These are phyloP conservation scores for Calonectria crousiana DNA, from an alignment of 2,329 filamentous ascomycete species.

Conservation along the genomic window DNA sequence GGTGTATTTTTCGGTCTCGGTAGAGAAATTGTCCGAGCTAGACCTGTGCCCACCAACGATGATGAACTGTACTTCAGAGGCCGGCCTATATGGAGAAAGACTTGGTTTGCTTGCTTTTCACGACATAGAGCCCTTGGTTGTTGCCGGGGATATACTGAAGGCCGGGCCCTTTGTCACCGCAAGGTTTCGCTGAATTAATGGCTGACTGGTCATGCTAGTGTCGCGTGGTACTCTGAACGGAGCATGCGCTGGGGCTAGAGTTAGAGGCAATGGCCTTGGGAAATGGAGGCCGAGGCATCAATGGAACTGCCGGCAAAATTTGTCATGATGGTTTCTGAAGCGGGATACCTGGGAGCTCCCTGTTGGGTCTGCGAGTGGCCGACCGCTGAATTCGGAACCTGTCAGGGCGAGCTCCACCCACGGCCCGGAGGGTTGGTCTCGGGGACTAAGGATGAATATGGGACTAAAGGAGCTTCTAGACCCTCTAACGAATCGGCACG, in stretches of 20 bases:
- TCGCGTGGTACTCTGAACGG: background rate
- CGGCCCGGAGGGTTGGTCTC: constrained; percentile 37
- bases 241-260: background rate
- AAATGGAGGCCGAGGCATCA: background rate
- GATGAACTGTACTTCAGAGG: background rate
- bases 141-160: background rate
- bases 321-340: background rate
- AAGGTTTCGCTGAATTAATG: background rate
- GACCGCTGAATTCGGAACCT: constrained; percentile 27
- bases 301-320: background rate
- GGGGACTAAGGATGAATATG: constrained; percentile 28
- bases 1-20: constrained; percentile 22
- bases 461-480: constrained; percentile 27
- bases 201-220: background rate
- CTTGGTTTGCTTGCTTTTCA: background rate
- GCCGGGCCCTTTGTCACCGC: background rate
- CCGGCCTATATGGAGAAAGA: constrained; percentile 37
- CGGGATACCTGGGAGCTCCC: constrained; percentile 9
- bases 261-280: background rate
- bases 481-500: constrained; percentile 29
- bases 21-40: constrained; percentile 14
- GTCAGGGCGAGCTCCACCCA: constrained; percentile 27
- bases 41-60: constrained; percentile 31
- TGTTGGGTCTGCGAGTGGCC: constrained; percentile 15
- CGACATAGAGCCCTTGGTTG: constrained; percentile 17